phyloP scores from a whole-genome alignment of 805 yeast species.

The Lipomyces chichibuensis region DNA sequence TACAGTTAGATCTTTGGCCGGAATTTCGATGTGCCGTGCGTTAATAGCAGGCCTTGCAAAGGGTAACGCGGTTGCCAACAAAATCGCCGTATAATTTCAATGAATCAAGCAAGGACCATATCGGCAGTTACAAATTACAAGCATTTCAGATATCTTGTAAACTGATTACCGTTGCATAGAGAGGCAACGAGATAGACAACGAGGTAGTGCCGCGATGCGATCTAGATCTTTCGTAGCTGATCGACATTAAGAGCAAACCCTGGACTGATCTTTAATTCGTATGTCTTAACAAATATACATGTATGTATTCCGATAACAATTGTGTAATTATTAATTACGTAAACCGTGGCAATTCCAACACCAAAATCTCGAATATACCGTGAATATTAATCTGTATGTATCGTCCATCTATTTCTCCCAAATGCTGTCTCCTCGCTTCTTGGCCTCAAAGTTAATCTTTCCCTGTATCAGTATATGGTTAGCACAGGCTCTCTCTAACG shows the following conservation, averaged over 20 bases:
- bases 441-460: slow-evolving; percentile 31
- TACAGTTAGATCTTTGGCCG: neutral
- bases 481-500: neutral
- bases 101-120: neutral
- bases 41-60: neutral
- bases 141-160: neutral
- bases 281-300: neutral
- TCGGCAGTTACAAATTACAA: neutral
- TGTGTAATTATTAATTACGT: neutral
- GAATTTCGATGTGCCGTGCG: neutral
- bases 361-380: neutral
- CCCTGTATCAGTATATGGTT: slow-evolving; percentile 20
- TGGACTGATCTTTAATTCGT: neutral
- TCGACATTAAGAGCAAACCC: neutral
- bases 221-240: neutral
- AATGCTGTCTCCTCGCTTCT: slow-evolving; percentile 33
- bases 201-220: neutral
- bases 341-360: neutral
- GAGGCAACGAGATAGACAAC: neutral
- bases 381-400: neutral
- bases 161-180: too few relatives aligned
- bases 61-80: neutral
- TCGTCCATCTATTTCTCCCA: slow-evolving; percentile 15
- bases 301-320: neutral
- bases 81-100: neutral